Conservation (phyloP, 177 flowering plant species). For the Vitis hybrid region DNA sequence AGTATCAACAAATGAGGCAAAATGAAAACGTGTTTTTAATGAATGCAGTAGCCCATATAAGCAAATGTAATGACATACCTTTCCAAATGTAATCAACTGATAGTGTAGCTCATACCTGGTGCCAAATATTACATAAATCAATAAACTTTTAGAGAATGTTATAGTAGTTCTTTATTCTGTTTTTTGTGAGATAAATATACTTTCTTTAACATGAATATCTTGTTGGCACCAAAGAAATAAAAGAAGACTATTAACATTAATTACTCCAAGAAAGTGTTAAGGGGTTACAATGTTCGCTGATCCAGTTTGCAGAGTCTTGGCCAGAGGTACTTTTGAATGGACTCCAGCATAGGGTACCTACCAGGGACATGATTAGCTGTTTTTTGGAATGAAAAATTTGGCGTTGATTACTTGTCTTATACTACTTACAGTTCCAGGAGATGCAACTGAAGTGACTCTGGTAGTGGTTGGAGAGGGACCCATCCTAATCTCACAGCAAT, state of each 20-base stretch:
- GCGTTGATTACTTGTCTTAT: not conserved
- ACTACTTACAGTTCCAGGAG: slow-evolving; percentile 74
- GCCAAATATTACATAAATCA: slow-evolving; percentile 12
- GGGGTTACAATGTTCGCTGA: slow-evolving; percentile 71
- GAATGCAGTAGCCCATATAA: not conserved
- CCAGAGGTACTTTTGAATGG: slow-evolving; percentile 91
- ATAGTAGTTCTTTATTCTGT: not conserved
- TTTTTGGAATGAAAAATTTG: not conserved
- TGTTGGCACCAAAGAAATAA: not conserved
- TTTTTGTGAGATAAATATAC: not conserved
- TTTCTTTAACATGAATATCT: not conserved
- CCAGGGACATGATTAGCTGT: slow-evolving; percentile 16
- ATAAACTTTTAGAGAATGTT: not conserved
- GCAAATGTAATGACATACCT: slow-evolving; percentile 46
- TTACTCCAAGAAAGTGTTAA: not conserved
- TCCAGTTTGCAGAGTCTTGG: slow-evolving; percentile 88
- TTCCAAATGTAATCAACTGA: slow-evolving; percentile 95
- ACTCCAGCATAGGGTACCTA: slow-evolving; percentile 86
- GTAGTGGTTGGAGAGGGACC: slow-evolving; percentile 93
- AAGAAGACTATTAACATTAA: not conserved
- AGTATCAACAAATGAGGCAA: slow-evolving; percentile 1
- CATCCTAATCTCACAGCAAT: slow-evolving; percentile 93
- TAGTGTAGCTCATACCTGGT: slow-evolving; percentile 91
- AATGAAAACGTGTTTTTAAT: not conserved
- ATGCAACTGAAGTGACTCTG: slow-evolving; percentile 87